Conservation (phyloP, 2,329 filamentous ascomycete genomes). For the Corynespora cassiicola region DNA sequence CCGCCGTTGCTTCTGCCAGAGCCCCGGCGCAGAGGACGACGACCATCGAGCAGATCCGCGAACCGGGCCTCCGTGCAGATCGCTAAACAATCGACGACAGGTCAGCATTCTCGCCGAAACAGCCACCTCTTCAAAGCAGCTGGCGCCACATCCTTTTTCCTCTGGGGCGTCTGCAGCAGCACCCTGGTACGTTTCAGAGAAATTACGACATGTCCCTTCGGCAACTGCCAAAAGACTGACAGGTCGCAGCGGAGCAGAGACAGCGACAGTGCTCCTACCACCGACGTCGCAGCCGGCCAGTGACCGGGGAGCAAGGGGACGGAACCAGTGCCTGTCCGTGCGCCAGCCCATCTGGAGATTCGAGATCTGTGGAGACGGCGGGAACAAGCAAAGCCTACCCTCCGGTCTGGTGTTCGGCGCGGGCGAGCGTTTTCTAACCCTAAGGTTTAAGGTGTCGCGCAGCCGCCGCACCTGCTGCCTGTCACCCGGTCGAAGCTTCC, state of each 20-base stretch:
- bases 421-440: conserved; percentile 37
- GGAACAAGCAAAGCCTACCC: conserved; percentile 46
- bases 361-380: conserved; percentile 45
- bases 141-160: conserved; percentile 42
- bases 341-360: conserved; percentile 27
- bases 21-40: conserved; percentile 18
- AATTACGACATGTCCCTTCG: conserved; percentile 35
- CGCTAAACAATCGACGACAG: conserved; percentile 36
- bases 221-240: conserved; percentile 38
- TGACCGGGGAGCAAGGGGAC: conserved; percentile 28
- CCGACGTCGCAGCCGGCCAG: conserved; percentile 36
- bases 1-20: conserved; percentile 15
- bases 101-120: conserved; percentile 36
- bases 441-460: conserved; percentile 40
- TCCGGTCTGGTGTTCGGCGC: conserved; percentile 29
- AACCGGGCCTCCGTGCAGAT: conserved; percentile 36
- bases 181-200: conserved; percentile 44
- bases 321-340: conserved; percentile 41
- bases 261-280: conserved; percentile 29
- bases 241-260: conserved; percentile 36
- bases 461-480: conserved; percentile 20
- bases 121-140: conserved; percentile 37
- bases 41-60: conserved; percentile 26
- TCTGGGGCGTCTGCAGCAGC: conserved; percentile 41
- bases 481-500: conserved; percentile 9